Evolutionary conservation across 2,329 filamentous ascomycete genomes (phyloP), one percentile per base, ranked within the genome.

Genomic region (Fusarium hostae): DNA sequence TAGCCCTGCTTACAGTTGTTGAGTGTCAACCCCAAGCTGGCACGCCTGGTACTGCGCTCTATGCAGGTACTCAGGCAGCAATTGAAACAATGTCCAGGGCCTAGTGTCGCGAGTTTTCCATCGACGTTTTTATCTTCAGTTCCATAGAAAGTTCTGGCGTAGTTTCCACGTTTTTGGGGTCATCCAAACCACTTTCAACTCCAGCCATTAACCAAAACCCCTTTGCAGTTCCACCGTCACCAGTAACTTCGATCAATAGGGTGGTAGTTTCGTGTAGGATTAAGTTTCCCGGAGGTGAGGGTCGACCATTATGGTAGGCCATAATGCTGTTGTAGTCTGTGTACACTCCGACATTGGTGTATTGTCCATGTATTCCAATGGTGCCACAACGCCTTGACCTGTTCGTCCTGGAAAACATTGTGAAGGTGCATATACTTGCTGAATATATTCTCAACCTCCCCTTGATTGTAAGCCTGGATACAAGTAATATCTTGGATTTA

Each of bases 351-450:
- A 56, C 52, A 0, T 56, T 56, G 28, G 52, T 56, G 28, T 56
- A 56, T 4, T 56, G 52, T 0, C 37, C 52, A 3, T 56, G 52
- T 0, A 56, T 16, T 4, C 52, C 52, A 9, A 28, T 12, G 2
- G 52, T 56, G 0, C 39, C 52, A 56, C 6, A 56, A 2, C 6
- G n/a, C 9, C 4, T 56, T 56, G 12, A 56, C 34, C 39, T 56
- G 28, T 7, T 56, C 52, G 6, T 56, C 52, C 6, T 56, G 39
- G n/a, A 56, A 56, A 1, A 56, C 39, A 32, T 56, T 56, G 9
- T 56, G 52, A 24, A 45, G 39, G 15, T 56, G 52, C 39, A 56
- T 56, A 15, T 56, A 56, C 16, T 56, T 56, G 39, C 52, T 56
- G 11, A 56, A 56, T 2, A 47, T n/a, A 1, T 56, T 47, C n/a